Base-by-base conservation (phyloP, 2,329 filamentous ascomycete species). In the Aspergillus sp. region DNA sequence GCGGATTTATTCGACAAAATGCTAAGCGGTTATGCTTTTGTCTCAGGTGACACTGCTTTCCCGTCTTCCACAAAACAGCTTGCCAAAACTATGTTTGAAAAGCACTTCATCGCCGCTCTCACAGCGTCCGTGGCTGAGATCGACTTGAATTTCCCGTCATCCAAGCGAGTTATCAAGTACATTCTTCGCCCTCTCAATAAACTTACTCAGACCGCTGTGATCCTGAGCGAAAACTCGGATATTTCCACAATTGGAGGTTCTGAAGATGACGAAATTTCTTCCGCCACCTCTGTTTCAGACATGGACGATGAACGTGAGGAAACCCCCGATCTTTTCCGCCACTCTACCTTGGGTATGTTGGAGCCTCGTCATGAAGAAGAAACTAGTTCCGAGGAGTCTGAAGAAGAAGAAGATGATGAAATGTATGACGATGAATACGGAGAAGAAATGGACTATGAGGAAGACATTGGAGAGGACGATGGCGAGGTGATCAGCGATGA, bases 51-150 rank as follows among this genome's bases (percentile, higher is more conserved):
- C 59, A 75, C 74, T 60, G 79, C 72, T 60, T 73, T 66, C 62
- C 78, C 54, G 68, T 81, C 64, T 44, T 93, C 92, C 7, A 89
- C 93, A 62, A 87, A 89, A 66, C 92, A 96, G 69, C 84, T 99
- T 65, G 89, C 91, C 35, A 91, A 92, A 64, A 86, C 97, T 59
- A 99, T 99, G 95, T 98, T 96, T 68, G 95, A 99, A 77, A 99
- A 98, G 78, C 92, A 96, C 56, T 96, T 95, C 72, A 88, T 98
- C 60, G 85, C 90, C 23, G 90, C 93, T 48, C 78, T 99, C 58
- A 98, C 95, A 2, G 86, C 88, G 12, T 96, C 96, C 1, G 93
- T 99, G 66, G 91, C 95, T 17, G 96, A 99, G 68, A 89, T 99
- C 59, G 95, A 97, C 71, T 84, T 99, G 60, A 96, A 96, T 65